Evolutionary conservation across 2,329 filamentous ascomycete genomes (phyloP).

Genomic region (Sclerotinia glacialis): DNA sequence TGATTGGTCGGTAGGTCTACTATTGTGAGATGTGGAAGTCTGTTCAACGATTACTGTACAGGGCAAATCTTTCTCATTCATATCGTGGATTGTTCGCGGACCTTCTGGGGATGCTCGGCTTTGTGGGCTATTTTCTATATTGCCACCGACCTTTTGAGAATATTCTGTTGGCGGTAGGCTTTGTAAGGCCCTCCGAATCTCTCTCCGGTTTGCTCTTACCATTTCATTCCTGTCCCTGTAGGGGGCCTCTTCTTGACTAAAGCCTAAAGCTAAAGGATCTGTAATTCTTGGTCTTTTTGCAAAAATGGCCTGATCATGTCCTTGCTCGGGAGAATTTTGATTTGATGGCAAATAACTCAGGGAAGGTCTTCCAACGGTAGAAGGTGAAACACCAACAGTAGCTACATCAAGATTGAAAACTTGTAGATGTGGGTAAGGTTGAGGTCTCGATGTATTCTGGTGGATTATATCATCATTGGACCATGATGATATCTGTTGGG

Average conservation of each 20-base stretch:
- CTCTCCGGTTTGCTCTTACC: conserved; percentile 14
- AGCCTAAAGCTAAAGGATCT: neutral
- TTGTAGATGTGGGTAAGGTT: neutral
- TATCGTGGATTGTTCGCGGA: neutral
- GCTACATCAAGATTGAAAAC: conserved; percentile 1
- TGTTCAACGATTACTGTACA: neutral
- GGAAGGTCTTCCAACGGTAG: neutral
- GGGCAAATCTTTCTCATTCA: neutral
- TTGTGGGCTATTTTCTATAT: neutral
- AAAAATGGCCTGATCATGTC: neutral
- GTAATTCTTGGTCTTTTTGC: conserved; percentile 12
- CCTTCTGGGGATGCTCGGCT: neutral
- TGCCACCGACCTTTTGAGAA: too few species aligned
- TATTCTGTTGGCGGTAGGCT: neutral
- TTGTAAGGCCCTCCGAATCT: conserved; percentile 1
- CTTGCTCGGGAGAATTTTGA: neutral
- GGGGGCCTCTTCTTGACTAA: conserved; percentile 19
- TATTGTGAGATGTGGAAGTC: neutral
- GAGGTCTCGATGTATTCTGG: neutral
- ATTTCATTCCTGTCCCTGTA: conserved; percentile 17
- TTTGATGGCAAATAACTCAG: neutral
- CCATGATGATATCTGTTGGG: neutral
- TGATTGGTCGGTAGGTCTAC: neutral
- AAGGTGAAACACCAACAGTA: neutral
- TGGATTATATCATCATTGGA: neutral